Evolutionary conservation across 129 eudicot species (phyloP).

Genomic region (Ambrosia artemisiifolia): DNA sequence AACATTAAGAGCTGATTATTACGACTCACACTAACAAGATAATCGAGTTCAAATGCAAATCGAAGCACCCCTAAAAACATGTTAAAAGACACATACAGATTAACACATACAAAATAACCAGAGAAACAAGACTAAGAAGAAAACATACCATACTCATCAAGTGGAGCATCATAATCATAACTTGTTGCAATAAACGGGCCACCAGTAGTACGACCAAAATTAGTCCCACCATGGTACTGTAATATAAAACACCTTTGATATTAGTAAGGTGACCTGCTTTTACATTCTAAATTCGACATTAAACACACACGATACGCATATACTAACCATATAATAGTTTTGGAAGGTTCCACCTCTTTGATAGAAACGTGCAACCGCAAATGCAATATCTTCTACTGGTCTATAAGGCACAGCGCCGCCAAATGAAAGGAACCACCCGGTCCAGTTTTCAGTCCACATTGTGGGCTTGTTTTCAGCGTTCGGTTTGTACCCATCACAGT

Average conservation of each 20-base stretch:
- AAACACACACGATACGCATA: background rate
- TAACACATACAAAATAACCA: background rate
- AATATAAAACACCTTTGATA: background rate
- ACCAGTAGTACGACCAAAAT: constrained; percentile 80
- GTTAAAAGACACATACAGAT: background rate
- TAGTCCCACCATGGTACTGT: constrained; percentile 98
- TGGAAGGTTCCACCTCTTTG: constrained; percentile 95
- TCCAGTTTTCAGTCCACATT: constrained; percentile 99
- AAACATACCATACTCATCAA: constrained; percentile 87
- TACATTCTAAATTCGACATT: too few species aligned
- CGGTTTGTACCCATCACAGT: constrained; percentile 89
- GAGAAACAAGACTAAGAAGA: background rate
- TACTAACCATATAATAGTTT: constrained; percentile 82
- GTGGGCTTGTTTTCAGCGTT: constrained; percentile 74
- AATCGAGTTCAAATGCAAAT: too few species aligned
- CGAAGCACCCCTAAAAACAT: too few species aligned
- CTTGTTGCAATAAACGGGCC: constrained; percentile 87
- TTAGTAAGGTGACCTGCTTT: background rate
- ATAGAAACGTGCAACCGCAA: constrained; percentile 82
- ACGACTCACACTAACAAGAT: too few species aligned
- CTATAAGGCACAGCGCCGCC: constrained; percentile 77
- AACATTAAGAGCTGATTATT: too few species aligned
- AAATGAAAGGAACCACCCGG: constrained; percentile 84
- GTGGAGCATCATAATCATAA: constrained; percentile 97
- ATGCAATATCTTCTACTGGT: constrained; percentile 83